phyloP scores from a whole-genome alignment of 257 asterid genomes.

The Capsicum rhomboideum region DNA sequence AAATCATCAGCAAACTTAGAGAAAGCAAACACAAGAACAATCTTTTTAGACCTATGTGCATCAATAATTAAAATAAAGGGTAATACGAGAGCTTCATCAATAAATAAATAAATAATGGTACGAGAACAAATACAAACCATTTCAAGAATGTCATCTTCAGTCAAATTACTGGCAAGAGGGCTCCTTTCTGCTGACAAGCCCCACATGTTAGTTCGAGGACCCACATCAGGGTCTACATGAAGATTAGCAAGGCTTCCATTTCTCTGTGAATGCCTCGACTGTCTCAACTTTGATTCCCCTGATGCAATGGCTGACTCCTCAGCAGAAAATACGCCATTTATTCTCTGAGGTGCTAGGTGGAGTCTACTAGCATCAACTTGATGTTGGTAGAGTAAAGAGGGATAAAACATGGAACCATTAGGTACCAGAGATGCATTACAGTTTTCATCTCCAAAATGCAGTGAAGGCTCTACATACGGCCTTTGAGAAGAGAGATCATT shows the following conservation, averaged over 20 bases:
- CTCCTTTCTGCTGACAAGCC: constrained; percentile 53
- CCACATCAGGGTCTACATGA: constrained; percentile 10
- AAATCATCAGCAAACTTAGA: background rate
- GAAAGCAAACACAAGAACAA: background rate
- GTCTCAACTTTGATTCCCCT: constrained; percentile 26
- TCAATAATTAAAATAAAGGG: background rate
- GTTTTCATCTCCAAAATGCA: constrained; percentile 31
- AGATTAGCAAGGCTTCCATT: constrained; percentile 28
- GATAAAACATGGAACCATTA: constrained; percentile 45
- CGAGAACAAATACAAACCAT: constrained; percentile 53
- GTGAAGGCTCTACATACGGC: constrained; percentile 39
- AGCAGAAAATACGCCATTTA: constrained; percentile 20
- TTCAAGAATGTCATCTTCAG: constrained; percentile 85
- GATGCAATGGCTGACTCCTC: constrained; percentile 23
- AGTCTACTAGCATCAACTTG: constrained; percentile 57
- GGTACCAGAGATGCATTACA: constrained; percentile 30
- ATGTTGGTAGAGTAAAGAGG: constrained; percentile 51
- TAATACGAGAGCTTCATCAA: constrained; percentile 9
- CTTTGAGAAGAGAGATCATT: constrained; percentile 37
- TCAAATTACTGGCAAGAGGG: constrained; percentile 41
- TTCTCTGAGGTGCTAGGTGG: constrained; percentile 38
- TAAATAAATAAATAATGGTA: background rate
- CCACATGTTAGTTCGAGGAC: constrained; percentile 34
- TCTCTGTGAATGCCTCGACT: constrained; percentile 23
- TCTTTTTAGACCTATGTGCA: background rate